Conservation (phyloP, 176 grass and related monocot species). For the Cymbopogon citratus region DNA sequence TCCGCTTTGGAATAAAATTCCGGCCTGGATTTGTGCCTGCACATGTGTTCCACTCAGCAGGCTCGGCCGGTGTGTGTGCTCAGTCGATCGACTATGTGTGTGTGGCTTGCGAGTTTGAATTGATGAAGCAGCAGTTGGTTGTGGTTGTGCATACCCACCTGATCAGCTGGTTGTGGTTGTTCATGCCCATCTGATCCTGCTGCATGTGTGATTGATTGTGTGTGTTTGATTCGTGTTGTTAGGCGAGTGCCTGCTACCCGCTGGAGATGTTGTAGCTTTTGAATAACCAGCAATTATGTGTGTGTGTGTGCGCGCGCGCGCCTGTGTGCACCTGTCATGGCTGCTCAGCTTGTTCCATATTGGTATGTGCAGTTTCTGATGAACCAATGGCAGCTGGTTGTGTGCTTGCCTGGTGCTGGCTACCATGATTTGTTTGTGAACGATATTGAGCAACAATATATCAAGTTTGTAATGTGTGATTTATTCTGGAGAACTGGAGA, state of each 20-base stretch:
- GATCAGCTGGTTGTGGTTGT: too few relatives aligned
- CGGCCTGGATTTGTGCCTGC: neutral
- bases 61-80: neutral
- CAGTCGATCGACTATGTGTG: neutral
- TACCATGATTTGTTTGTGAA: neutral
- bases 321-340: neutral
- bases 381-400: neutral
- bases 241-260: too few relatives aligned
- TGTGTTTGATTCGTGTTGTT: too few relatives aligned
- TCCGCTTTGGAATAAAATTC: neutral
- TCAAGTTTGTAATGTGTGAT: neutral
- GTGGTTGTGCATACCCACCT: too few relatives aligned
- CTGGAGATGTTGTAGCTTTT: too few relatives aligned
- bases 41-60: neutral
- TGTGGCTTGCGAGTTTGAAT: neutral
- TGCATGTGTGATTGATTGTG: too few relatives aligned
- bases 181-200: neutral
- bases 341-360: neutral
- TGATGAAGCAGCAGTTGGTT: neutral
- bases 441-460: neutral
- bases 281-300: neutral
- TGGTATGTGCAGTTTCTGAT: neutral
- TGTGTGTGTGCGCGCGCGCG: too few relatives aligned
- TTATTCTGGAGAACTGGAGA: too few relatives aligned
- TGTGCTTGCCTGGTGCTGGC: neutral